Conservation (phyloP, 139 green algal genomes). For the Asterochloris erici region DNA sequence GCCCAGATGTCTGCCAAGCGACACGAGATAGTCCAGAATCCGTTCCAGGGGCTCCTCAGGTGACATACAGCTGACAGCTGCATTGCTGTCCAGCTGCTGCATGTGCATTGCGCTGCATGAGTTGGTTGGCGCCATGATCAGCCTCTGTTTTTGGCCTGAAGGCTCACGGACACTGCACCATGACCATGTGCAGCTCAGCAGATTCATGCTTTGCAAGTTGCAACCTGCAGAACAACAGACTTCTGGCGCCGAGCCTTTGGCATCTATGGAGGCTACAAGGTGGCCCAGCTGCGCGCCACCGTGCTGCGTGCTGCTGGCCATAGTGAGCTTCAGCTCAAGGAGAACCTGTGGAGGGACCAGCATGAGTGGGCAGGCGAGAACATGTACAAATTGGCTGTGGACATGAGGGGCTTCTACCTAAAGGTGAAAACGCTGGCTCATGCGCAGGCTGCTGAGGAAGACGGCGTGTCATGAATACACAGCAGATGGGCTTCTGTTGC, state of each 20-base stretch:
- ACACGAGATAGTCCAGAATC: conserved; percentile 7
- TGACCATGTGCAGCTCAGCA: no score
- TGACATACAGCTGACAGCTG: no score
- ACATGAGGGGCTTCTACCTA: conserved; percentile 84
- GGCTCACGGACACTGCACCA: no score
- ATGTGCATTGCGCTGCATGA: no score
- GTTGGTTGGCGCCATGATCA: no score
- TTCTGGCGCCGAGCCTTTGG: conserved; percentile 68
- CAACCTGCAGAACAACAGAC: conserved; percentile 33
- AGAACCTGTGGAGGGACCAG: conserved; percentile 68
- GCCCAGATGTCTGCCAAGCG: not conserved
- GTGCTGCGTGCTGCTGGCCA: conserved; percentile 31
- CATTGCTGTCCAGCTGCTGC: no score
- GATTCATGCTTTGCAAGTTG: no score
- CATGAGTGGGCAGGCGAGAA: conserved; percentile 65
- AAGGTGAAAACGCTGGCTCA: conserved; percentile 52
- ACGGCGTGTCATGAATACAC: not conserved
- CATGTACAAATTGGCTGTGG: conserved; percentile 83
- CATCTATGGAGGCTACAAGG: conserved; percentile 85
- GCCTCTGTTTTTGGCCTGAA: no score
- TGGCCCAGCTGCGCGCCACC: conserved; percentile 46
- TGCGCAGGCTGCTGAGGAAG: not conserved
- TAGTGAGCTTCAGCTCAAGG: conserved; percentile 34
- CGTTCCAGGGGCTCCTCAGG: not conserved
- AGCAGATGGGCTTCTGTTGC: not conserved